Evolutionary conservation across 2,329 filamentous ascomycete species (phyloP).

Genomic region (Aspergillus luchuensis): DNA sequence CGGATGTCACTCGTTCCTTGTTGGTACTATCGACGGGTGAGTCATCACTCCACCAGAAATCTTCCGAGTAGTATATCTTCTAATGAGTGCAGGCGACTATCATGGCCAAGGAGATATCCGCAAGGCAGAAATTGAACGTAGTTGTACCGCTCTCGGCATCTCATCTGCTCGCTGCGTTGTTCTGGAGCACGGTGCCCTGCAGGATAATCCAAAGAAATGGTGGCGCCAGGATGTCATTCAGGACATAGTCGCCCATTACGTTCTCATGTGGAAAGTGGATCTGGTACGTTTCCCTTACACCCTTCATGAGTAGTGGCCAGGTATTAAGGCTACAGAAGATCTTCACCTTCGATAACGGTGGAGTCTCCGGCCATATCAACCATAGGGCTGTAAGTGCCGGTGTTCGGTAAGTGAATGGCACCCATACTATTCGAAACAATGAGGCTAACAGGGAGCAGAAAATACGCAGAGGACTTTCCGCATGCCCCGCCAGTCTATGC

Average conservation of each 20-base stretch:
- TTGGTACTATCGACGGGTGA: constrained; percentile 28
- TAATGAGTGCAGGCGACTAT: constrained; percentile 20
- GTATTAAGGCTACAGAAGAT: constrained; percentile 26
- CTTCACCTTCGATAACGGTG: constrained; percentile 46
- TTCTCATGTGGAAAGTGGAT: constrained; percentile 43
- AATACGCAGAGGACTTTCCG: constrained; percentile 31
- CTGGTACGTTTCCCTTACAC: constrained; percentile 26
- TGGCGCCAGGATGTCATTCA: constrained; percentile 41
- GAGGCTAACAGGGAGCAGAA: not conserved
- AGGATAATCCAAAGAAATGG: constrained; percentile 44
- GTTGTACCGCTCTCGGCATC: constrained; percentile 27
- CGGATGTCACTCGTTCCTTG: constrained; percentile 21
- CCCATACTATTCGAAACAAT: too few species aligned
- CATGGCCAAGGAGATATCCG: constrained; percentile 26
- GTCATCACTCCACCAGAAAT: not conserved
- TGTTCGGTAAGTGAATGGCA: constrained; percentile 33
- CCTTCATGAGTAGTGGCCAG: not conserved
- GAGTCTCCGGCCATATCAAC: constrained; percentile 46
- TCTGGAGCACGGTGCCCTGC: constrained; percentile 39
- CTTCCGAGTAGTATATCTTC: not conserved
- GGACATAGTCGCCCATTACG: constrained; percentile 36
- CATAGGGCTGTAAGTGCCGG: constrained; percentile 45
- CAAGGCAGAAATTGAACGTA: constrained; percentile 24
- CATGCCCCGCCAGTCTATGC: constrained; percentile 39
- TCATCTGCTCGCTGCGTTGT: constrained; percentile 38